Conservation (phyloP, 2,329 filamentous ascomycete species). For the Lasiodiplodia sp. region DNA sequence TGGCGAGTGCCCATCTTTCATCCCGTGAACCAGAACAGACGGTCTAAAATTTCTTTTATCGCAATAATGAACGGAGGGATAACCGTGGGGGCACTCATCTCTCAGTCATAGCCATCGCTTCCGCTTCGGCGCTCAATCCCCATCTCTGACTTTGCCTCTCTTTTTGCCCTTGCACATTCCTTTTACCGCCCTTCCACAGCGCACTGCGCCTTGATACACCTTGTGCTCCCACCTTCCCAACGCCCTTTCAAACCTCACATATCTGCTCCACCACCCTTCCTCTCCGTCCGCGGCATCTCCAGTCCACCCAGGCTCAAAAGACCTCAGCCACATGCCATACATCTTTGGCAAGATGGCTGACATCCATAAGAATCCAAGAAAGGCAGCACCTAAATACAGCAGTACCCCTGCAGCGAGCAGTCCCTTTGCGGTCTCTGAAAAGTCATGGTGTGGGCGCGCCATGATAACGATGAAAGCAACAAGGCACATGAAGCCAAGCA, state of each 20-base stretch:
- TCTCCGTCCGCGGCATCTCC: neutral
- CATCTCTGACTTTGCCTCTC: neutral
- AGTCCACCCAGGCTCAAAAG: constrained; percentile 4
- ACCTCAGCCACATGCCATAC: neutral
- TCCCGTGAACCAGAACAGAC: too few relatives aligned
- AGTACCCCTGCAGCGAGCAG: neutral
- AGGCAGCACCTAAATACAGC: neutral
- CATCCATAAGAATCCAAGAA: neutral
- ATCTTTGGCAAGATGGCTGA: neutral
- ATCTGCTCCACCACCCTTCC: constrained; percentile 3
- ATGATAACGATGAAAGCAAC: neutral
- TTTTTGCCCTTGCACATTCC: neutral
- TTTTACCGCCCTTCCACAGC: neutral
- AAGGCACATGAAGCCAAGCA: neutral
- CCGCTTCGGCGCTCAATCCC: neutral
- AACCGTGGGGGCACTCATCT: too few relatives aligned
- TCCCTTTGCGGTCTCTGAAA: neutral
- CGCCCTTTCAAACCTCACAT: neutral
- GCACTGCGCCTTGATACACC: neutral
- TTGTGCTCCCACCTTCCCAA: neutral
- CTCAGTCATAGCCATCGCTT: neutral
- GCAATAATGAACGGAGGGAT: too few relatives aligned
- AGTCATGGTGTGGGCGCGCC: neutral
- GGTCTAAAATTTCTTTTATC: too few relatives aligned
- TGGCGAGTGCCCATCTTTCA: too few relatives aligned